Conservation (phyloP, 352 stramenopile genomes). For the Pythium rishiriense region DNA sequence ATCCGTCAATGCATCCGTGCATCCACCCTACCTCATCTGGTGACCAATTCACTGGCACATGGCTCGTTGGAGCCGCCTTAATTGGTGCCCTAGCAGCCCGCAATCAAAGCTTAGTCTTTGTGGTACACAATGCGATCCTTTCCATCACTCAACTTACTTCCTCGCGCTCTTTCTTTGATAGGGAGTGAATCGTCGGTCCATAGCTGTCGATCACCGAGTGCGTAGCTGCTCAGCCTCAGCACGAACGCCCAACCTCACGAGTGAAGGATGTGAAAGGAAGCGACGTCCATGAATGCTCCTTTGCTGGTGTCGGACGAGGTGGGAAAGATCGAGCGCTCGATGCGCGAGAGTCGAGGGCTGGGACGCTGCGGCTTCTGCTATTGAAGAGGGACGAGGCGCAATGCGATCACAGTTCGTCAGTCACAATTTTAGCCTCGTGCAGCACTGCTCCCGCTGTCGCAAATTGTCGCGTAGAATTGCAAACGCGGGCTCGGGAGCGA, state of each 20-base stretch:
- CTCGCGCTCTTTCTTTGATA: slow-evolving; percentile 32
- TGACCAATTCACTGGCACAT: slow-evolving; percentile 31
- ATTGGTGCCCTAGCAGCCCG: not conserved
- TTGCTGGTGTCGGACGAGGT: no score
- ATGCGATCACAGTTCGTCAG: slow-evolving; percentile 9
- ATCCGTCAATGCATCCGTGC: not conserved
- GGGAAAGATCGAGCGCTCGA: not conserved
- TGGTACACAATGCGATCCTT: not conserved
- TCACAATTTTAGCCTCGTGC: slow-evolving; percentile 18
- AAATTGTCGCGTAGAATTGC: slow-evolving; percentile 21
- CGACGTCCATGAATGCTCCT: no score
- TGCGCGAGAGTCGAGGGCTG: slow-evolving; percentile 20
- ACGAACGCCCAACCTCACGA: slow-evolving; percentile 3
- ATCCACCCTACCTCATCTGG: slow-evolving; percentile 38
- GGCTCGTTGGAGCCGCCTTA: not conserved
- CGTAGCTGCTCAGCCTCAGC: slow-evolving; percentile 6
- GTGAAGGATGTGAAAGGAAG: slow-evolving; percentile 10
- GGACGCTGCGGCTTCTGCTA: slow-evolving; percentile 8
- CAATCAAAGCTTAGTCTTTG: slow-evolving; percentile 10
- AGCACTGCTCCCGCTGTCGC: slow-evolving; percentile 15
- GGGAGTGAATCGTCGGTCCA: slow-evolving; percentile 30
- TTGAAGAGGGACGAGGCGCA: slow-evolving; percentile 13
- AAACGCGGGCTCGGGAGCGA: not conserved
- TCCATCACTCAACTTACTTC: slow-evolving; percentile 31
- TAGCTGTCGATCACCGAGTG: slow-evolving; percentile 15